Evolutionary conservation across 768 basidiomycete species (phyloP).

Genomic region (Sistotremastrum suecicum): DNA sequence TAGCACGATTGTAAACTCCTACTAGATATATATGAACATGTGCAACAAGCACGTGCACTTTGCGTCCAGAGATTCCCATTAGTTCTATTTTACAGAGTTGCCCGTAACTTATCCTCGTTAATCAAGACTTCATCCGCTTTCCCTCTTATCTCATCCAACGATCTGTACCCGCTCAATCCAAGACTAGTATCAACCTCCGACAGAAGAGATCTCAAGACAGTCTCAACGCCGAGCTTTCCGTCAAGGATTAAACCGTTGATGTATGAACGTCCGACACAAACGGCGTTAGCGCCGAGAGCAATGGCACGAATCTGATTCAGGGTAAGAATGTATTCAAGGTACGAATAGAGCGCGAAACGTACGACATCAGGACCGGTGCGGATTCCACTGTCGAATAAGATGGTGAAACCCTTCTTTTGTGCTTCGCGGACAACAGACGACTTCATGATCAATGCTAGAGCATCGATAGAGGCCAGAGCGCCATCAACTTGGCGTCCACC

Average conservation of each 20-base stretch:
- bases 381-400: conserved; percentile 62
- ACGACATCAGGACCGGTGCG: conserved; percentile 65
- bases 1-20: too few species aligned
- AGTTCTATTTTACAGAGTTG: too few species aligned
- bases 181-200: conserved; percentile 56
- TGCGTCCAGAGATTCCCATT: too few species aligned
- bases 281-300: conserved; percentile 73
- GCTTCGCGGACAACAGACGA: conserved; percentile 45
- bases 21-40: too few species aligned
- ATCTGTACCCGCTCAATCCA: conserved; percentile 45
- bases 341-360: conserved; percentile 8
- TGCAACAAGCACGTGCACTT: too few species aligned
- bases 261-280: conserved; percentile 64
- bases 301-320: conserved; percentile 46
- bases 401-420: conserved; percentile 44
- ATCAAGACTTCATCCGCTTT: conserved; percentile 37
- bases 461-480: conserved; percentile 56
- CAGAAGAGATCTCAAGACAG: conserved; percentile 52
- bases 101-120: conserved; percentile 19
- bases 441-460: conserved; percentile 52
- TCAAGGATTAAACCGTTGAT: conserved; percentile 58
- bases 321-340: too few species aligned
- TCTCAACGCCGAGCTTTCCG: conserved; percentile 63
- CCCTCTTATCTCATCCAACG: conserved; percentile 46
- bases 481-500: conserved; percentile 44